Evolutionary conservation across 306 rosid species (phyloP).

Genomic region (Citrullus mucosospermus): DNA sequence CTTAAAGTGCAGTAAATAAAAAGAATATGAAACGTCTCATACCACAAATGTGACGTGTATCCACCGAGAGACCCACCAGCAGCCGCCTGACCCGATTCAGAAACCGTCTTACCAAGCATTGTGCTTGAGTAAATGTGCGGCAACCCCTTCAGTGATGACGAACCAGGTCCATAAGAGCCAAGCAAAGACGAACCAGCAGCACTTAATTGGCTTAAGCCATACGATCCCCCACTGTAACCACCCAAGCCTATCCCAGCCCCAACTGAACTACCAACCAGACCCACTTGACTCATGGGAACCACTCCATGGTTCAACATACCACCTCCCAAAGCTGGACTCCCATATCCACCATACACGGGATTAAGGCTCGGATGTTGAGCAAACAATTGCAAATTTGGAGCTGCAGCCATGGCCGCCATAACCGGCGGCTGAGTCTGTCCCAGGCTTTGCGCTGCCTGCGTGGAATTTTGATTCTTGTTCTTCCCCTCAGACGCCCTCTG

Average conservation of each 20-base stretch:
- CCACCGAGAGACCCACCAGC: slow-evolving; percentile 20
- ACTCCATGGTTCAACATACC: slow-evolving; percentile 17
- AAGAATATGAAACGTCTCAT: slow-evolving; percentile 14
- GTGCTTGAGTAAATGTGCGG: slow-evolving; percentile 17
- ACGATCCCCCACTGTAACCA: slow-evolving; percentile 7
- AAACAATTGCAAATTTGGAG: slow-evolving; percentile 17
- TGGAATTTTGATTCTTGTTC: slow-evolving; percentile 15
- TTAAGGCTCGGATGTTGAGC: slow-evolving; percentile 19
- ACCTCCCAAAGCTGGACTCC: slow-evolving; percentile 13
- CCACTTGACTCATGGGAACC: slow-evolving; percentile 18
- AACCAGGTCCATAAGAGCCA: slow-evolving; percentile 11
- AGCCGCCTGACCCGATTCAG: slow-evolving; percentile 16
- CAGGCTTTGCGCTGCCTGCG: slow-evolving; percentile 1
- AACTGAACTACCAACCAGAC: slow-evolving; percentile 18
- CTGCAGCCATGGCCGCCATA: slow-evolving; percentile 11
- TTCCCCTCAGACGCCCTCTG: slow-evolving; percentile 29
- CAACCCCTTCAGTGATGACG: slow-evolving; percentile 12
- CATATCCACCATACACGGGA: slow-evolving; percentile 14
- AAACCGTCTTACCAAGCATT: slow-evolving; percentile 16
- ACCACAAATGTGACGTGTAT: slow-evolving; percentile 30
- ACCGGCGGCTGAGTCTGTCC: slow-evolving; percentile 10
- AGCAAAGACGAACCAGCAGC: slow-evolving; percentile 1
- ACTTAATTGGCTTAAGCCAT: slow-evolving; percentile 12
- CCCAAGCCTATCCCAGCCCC: slow-evolving; percentile 14
- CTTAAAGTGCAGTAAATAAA: not conserved